Evolutionary conservation across 2,329 filamentous ascomycete genomes (phyloP).

Genomic region (Lecanicillium sp.): DNA sequence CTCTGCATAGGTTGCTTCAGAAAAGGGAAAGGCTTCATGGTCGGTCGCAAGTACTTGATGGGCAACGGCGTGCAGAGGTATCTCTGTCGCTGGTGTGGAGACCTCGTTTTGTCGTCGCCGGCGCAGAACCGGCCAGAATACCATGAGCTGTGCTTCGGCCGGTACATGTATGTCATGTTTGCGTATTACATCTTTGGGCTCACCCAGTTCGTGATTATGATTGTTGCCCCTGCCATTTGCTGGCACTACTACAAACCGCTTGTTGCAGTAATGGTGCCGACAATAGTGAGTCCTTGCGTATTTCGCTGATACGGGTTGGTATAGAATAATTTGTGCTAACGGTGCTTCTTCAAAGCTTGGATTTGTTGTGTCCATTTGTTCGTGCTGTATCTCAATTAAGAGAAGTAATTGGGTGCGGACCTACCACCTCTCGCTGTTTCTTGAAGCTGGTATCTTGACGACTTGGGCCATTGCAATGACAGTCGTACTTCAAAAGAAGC

Average conservation of each 20-base stretch:
- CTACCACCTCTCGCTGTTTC: slow-evolving; percentile 28
- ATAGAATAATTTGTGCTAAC: neutral
- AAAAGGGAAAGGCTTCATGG: slow-evolving; percentile 23
- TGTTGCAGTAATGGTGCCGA: slow-evolving; percentile 23
- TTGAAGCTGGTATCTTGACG: slow-evolving; percentile 22
- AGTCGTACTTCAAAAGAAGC: slow-evolving; percentile 17
- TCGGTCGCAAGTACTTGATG: slow-evolving; percentile 29
- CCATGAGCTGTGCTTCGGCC: slow-evolving; percentile 29
- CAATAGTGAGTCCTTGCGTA: slow-evolving; percentile 23
- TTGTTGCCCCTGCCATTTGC: slow-evolving; percentile 27
- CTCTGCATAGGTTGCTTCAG: slow-evolving; percentile 32
- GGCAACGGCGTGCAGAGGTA: slow-evolving; percentile 25
- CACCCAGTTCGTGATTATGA: slow-evolving; percentile 26
- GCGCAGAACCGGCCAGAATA: slow-evolving; percentile 30
- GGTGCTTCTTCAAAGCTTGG: slow-evolving; percentile 20
- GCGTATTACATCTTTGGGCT: slow-evolving; percentile 30
- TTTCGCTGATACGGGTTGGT: neutral
- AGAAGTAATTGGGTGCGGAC: slow-evolving; percentile 27
- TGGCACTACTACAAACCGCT: slow-evolving; percentile 28
- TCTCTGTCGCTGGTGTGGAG: slow-evolving; percentile 38
- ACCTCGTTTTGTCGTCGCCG: slow-evolving; percentile 23
- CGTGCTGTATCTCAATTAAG: slow-evolving; percentile 24
- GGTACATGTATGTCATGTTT: slow-evolving; percentile 29
- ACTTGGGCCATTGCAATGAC: slow-evolving; percentile 19
- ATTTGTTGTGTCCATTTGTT: slow-evolving; percentile 28